Percentiles rank a stretch among this genome's conserved stretches.
Conservation (phyloP, 768 basidiomycete species). For the Leccinum pellstonianum region DNA sequence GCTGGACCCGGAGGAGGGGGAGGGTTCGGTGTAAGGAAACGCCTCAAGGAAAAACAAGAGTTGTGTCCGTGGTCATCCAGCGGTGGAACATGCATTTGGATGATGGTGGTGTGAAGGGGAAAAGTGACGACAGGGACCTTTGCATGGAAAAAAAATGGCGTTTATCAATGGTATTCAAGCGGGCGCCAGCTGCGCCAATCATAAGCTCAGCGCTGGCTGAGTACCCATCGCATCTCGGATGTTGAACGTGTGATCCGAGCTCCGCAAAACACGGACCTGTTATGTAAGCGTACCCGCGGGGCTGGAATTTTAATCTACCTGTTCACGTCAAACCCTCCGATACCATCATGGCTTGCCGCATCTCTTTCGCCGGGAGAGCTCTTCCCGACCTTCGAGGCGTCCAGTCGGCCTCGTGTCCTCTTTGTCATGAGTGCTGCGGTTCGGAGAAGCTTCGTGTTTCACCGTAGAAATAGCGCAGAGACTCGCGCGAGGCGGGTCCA, state of each 20-base stretch:
- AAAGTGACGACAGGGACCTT: constrained; percentile 1
- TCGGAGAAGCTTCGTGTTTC: constrained; percentile 8
- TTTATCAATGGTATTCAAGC: constrained; percentile 31
- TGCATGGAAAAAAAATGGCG: constrained; percentile 23
- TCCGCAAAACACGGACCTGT: constrained; percentile 29
- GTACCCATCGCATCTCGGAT: constrained; percentile 14
- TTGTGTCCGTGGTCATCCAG: constrained; percentile 23
- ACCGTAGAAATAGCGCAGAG: constrained; percentile 10
- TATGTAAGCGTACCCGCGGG: constrained; percentile 19
- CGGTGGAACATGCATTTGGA: constrained; percentile 24
- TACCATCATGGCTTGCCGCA: neutral
- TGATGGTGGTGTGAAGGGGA: constrained; percentile 7
- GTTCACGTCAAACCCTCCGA: neutral
- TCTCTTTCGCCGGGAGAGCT: neutral
- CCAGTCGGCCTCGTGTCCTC: constrained; percentile 3
- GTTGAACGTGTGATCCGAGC: constrained; percentile 27
- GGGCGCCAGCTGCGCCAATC: constrained; percentile 8
- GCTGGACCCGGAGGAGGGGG: neutral
- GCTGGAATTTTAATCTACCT: constrained; percentile 5
- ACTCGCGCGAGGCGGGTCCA: constrained; percentile 1
- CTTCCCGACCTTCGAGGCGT: neutral
- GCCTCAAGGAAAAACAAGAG: constrained; percentile 24
- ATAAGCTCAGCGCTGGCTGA: neutral
- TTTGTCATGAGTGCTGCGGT: constrained; percentile 13
- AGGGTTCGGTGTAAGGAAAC: constrained; percentile 15